Conservation (phyloP, 495 filamentous ascomycete genomes). For the Neurospora sp. region DNA sequence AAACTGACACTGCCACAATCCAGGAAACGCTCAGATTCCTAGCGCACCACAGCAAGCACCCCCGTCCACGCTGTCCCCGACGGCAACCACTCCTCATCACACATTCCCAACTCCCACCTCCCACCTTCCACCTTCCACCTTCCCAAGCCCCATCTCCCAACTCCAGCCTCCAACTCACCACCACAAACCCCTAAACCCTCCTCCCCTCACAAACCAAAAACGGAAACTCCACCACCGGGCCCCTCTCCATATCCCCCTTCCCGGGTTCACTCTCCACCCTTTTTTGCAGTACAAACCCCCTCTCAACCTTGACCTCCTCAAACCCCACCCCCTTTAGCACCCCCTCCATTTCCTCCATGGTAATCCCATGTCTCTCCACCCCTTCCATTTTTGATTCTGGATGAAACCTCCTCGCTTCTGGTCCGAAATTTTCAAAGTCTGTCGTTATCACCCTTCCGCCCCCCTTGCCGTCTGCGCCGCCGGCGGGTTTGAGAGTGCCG, state of each 20-base stretch:
- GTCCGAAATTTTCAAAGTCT: conserved; percentile 49
- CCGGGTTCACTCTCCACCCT: conserved; percentile 30
- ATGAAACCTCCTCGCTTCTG: conserved; percentile 41
- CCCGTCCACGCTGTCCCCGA: no score
- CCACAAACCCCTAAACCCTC: neutral
- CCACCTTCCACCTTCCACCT: no score
- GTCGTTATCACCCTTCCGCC: conserved; percentile 30
- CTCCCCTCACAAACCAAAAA: conserved; percentile 42
- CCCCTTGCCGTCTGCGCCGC: no score
- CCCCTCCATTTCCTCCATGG: conserved; percentile 23
- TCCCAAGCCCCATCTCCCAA: no score
- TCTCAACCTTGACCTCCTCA: conserved; percentile 29
- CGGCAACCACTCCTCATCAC: no score
- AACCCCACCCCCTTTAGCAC: conserved; percentile 39
- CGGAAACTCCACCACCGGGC: conserved; percentile 31
- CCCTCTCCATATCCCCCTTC: conserved; percentile 15
- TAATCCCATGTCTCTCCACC: conserved; percentile 45
- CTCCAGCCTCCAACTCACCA: no score
- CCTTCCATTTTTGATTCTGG: conserved; percentile 40
- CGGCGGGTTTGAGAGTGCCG: conserved; percentile 32
- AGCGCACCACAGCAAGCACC: neutral
- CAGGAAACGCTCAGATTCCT: neutral
- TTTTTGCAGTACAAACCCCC: conserved; percentile 37
- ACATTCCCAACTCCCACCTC: no score
- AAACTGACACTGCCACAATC: neutral